Conservation (phyloP, 345 rosid species). For the Eucalyptus polybractea region DNA sequence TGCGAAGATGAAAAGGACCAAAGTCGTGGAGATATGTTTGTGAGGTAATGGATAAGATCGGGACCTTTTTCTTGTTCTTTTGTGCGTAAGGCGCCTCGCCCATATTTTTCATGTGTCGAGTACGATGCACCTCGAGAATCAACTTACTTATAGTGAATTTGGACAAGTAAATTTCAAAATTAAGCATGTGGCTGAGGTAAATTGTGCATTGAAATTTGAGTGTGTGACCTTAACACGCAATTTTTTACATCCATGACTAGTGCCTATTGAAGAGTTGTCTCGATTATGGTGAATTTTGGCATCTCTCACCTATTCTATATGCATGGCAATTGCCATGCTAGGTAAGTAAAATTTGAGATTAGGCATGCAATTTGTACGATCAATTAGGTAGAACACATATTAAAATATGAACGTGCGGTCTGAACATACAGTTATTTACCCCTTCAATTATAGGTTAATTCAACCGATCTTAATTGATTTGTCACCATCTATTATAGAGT, state of each 20-base stretch:
- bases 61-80: background rate
- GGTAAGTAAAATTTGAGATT: background rate
- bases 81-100: background rate
- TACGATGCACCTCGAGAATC: no score
- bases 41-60: background rate
- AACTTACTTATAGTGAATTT: no score
- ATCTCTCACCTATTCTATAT: background rate
- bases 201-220: background rate
- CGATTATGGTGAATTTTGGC: accelerated
- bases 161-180: no score
- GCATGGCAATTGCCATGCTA: background rate
- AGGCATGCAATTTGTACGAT: accelerated
- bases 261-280: background rate
- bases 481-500: background rate
- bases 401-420: accelerated
- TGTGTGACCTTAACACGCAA: accelerated
- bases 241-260: no score
- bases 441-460: background rate
- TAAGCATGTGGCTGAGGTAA: accelerated
- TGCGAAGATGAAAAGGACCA: background rate
- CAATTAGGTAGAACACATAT: background rate
- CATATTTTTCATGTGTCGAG: background rate
- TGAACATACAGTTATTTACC: background rate
- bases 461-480: background rate
- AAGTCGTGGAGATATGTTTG: background rate